Base-by-base conservation (phyloP, 352 stramenopile species). In the Discostella stelligera region DNA sequence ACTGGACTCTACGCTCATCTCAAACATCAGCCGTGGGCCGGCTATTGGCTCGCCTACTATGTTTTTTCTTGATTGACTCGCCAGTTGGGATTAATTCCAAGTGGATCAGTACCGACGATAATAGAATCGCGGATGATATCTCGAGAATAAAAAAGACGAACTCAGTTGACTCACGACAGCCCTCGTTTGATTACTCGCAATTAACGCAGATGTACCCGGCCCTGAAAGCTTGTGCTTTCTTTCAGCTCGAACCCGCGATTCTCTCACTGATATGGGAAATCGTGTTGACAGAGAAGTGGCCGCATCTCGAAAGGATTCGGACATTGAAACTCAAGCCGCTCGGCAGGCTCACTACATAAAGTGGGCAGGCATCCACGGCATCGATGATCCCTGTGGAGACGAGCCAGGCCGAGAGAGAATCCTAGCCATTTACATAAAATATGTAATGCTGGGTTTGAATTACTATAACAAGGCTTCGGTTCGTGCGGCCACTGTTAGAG, bases 91-190 rank as follows among this genome's bases (percentile, higher is more conserved):
- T 86, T 8, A 39, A 66, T 46, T 41, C 63, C 0, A 67, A 64
- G 4, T 44, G 66, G n/a, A 61, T 83, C 10, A 27, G 14, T 20
- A 80, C 74, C 0, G 50, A 67, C 0, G 21, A 56, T 7, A 86
- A 86, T 52, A 32, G 61, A 0, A 77, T 86, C 52, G 74, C 74
- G 23, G 74, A 83, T 32, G 49, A 44, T 37, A 79, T 86, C 4
- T 83, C 70, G 27, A 60, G 60, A 39, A 65, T 69, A 0, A 60
- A 78, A 64, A 53, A 7, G 2, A 32, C 2, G 27, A 32, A 32
- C 27, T 54, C 72, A 54, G 46, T 18, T 71, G 41, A 77, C 58
- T 30, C 27, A 1, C n/a, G 23, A 0, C 44, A 23, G 2, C 49
- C 20, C 20, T 14, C n/a, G 0, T 41, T 32, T 49, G 52, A 65